Evolutionary conservation across 257 asterid genomes (phyloP).

Genomic region (Lycium ferocissimum): DNA sequence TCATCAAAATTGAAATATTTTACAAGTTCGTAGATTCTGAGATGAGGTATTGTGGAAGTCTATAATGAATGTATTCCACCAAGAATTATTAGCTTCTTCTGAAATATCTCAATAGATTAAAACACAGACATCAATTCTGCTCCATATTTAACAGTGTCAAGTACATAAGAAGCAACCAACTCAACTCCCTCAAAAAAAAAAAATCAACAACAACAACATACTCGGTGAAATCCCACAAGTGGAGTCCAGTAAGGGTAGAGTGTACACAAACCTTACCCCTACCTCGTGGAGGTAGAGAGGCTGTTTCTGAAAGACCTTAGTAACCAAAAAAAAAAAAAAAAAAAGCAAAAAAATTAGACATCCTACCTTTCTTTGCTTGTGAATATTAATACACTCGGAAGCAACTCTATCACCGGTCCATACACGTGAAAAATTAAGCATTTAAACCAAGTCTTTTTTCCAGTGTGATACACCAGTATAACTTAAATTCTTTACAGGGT

Average conservation of each 20-base stretch:
- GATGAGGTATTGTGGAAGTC: not conserved
- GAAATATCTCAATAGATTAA: not conserved
- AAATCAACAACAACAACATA: not conserved
- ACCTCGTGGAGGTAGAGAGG: no score
- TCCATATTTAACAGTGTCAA: not conserved
- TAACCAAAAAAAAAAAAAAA: not conserved
- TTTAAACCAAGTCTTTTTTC: not conserved
- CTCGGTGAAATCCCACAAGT: no score
- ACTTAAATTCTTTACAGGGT: not conserved
- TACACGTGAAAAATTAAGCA: constrained; percentile 5
- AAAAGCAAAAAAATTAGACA: not conserved
- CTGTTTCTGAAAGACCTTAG: no score
- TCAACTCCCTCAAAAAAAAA: not conserved
- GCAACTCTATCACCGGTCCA: not conserved
- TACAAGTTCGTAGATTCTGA: not conserved
- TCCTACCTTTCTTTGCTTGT: not conserved
- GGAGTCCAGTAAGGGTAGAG: no score
- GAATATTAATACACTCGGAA: not conserved
- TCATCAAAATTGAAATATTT: not conserved
- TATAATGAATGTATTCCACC: not conserved
- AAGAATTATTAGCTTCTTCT: not conserved
- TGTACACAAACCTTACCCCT: no score
- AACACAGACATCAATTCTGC: not conserved
- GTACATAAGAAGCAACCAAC: not conserved
- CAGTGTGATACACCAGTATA: not conserved